Evolutionary conservation across 345 rosid species (phyloP), one percentile per base, ranked within the genome.

Genomic region (Citrus australasica): DNA sequence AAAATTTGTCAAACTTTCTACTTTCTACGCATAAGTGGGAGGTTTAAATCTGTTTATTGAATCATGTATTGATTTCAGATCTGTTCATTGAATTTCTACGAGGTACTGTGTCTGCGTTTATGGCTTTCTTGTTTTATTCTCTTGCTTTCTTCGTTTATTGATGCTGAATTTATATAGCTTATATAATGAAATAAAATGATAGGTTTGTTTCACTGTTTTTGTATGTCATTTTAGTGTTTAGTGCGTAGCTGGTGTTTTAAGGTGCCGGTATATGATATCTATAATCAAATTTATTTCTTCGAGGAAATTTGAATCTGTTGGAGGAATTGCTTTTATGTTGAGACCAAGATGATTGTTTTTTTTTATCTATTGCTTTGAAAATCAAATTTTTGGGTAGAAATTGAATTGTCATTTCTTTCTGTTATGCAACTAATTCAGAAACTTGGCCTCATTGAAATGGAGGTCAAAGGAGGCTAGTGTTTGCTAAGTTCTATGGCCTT

Each of bases 391-490:
- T 28, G 11, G 11, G 13, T 38, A 40, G 8, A 8, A 38, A 7
- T 19, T 67, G 30, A 58, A 30, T 76, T 75, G 73, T 71, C 37
- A 24, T 70, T 40, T 56, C 30, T 63, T 60, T 22, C 11, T 67
- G 75, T 58, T 3, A 32, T 60, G 68, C 78, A 73, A 61, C 75
- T 27, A 28, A 38, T 80, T 56, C 82, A 87, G 91, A 78, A 73
- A 65, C 10, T 77, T 42, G 53, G 80, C 61, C 80, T 63, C 33
- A 63, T 62, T 53, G 21, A 80, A 77, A 92, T 96, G 98, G 97
- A 94, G 80, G 90, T 89, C 77, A 86, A 48, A 30, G 98, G 92
- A 76, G 98, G 95, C 87, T 91, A 81, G 88, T 56, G 33, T 79
- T 82, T 85, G 46, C 73, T 70, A 69, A 73, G 74, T 80, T 86